A percentile compares a stretch with the other conserved stretches of the same genome.
Evolutionary conservation across 2,329 filamentous ascomycete genomes (phyloP).

Genomic region (Botryotinia convoluta): DNA sequence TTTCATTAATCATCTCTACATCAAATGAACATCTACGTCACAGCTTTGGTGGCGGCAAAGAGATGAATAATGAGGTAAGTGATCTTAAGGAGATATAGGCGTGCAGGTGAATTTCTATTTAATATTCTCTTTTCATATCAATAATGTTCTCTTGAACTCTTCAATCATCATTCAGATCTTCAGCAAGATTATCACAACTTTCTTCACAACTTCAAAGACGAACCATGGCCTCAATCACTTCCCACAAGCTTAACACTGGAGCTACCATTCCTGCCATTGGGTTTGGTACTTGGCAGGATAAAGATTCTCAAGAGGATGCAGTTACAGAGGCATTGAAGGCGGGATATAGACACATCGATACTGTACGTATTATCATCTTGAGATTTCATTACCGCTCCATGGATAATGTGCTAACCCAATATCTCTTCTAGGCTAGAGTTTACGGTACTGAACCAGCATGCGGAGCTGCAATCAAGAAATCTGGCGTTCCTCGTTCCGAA

Average conservation of each 20-base stretch:
- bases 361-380: constrained; percentile 7
- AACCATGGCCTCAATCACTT: constrained; percentile 28
- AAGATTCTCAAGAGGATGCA: constrained; percentile 43
- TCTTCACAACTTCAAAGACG: constrained; percentile 26
- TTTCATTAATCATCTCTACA: not conserved
- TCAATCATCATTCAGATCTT: constrained; percentile 11
- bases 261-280: constrained; percentile 42
- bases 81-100: not conserved
- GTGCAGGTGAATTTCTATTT: not conserved
- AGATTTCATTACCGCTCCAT: not conserved
- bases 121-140: not conserved
- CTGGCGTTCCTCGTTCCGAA: constrained; percentile 62
- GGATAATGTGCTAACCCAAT: constrained; percentile 40
- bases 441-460: constrained; percentile 78
- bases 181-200: constrained; percentile 14
- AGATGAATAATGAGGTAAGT: not conserved
- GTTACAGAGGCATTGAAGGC: constrained; percentile 42
- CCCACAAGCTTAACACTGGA: constrained; percentile 40
- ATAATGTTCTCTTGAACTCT: constrained; percentile 13
- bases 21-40: not conserved
- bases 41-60: not conserved
- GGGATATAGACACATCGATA: constrained; percentile 54
- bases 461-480: constrained; percentile 59
- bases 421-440: constrained; percentile 76
- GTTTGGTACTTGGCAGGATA: constrained; percentile 46